These are phyloP conservation scores for Sanghuangporus weigelae DNA, from an alignment of 1,284 basidiomycete genomes.

Conservation along the genomic window DNA sequence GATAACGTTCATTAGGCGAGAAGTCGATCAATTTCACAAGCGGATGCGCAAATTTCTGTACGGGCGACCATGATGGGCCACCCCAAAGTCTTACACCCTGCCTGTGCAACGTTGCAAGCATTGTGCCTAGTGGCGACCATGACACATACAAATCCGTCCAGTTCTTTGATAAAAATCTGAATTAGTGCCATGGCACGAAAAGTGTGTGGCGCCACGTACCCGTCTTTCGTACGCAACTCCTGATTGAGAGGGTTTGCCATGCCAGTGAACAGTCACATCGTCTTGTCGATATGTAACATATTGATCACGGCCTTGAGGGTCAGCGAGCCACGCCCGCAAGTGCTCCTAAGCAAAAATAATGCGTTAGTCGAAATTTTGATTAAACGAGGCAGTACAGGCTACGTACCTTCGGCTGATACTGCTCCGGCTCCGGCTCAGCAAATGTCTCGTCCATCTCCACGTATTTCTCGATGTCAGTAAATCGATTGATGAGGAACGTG, in stretches of 20 bases:
- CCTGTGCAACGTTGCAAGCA: conserved; percentile 89
- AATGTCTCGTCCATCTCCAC: conserved; percentile 81
- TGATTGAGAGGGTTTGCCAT: conserved; percentile 84
- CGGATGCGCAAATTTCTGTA: conserved; percentile 92
- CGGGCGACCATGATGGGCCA: conserved; percentile 81
- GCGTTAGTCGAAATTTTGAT: background rate
- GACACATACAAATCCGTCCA: conserved; percentile 98
- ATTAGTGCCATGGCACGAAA: background rate
- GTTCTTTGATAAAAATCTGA: conserved; percentile 40
- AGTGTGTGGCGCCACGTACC: conserved; percentile 38
- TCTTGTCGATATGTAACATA: conserved; percentile 92
- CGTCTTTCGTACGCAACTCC: conserved; percentile 75
- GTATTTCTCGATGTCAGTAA: conserved; percentile 90
- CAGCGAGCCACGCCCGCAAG: conserved; percentile 91
- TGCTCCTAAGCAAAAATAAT: conserved; percentile 66
- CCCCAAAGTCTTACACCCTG: conserved; percentile 98
- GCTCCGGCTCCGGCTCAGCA: conserved; percentile 73
- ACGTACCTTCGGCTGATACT: conserved; percentile 74
- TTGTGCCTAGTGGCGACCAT: conserved; percentile 97
- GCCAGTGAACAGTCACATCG: conserved; percentile 91
- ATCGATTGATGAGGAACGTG: conserved; percentile 86
- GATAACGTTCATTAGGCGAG: conserved; percentile 94
- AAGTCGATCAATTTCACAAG: conserved; percentile 96
- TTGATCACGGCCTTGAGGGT: conserved; percentile 91
- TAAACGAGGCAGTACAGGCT: conserved; percentile 1